Evolutionary conservation across 225 moss, liverwort and hornwort species (phyloP).

Genomic region (Pleurozium schreberi): DNA sequence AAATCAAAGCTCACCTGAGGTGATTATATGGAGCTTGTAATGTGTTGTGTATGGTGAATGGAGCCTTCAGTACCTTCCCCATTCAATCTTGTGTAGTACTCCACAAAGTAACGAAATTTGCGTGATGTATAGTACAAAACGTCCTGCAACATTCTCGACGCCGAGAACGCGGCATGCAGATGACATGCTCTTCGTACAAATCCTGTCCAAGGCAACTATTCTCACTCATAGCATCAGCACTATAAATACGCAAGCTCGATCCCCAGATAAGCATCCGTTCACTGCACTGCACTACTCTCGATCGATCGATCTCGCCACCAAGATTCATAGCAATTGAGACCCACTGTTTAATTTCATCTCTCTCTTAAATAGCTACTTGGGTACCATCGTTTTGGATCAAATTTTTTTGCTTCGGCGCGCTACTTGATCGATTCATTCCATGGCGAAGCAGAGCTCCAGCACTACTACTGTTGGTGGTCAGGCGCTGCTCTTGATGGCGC

Average conservation of each 20-base stretch:
- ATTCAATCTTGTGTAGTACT: background rate
- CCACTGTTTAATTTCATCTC: background rate
- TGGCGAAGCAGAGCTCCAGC: background rate
- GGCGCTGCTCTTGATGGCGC: background rate
- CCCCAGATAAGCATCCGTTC: background rate
- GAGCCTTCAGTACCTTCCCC: too few species aligned
- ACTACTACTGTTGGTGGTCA: background rate
- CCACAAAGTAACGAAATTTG: background rate
- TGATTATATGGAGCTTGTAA: background rate
- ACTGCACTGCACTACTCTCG: background rate
- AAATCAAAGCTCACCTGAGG: background rate
- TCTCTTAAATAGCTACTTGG: background rate
- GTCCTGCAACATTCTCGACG: background rate
- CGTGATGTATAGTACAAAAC: background rate
- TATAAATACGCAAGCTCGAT: background rate
- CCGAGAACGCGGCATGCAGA: background rate
- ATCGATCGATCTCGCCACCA: background rate
- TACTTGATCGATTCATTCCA: background rate
- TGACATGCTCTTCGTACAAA: background rate
- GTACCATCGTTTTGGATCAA: background rate
- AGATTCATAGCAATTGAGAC: background rate
- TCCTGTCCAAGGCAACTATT: background rate
- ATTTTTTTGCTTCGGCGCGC: too few species aligned
- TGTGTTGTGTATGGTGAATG: background rate
- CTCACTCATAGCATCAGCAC: background rate